A percentile compares a stretch with the other conserved stretches of the same genome.
Conservation (phyloP, 2,329 filamentous ascomycete species). For the Claviceps lovelessii region DNA sequence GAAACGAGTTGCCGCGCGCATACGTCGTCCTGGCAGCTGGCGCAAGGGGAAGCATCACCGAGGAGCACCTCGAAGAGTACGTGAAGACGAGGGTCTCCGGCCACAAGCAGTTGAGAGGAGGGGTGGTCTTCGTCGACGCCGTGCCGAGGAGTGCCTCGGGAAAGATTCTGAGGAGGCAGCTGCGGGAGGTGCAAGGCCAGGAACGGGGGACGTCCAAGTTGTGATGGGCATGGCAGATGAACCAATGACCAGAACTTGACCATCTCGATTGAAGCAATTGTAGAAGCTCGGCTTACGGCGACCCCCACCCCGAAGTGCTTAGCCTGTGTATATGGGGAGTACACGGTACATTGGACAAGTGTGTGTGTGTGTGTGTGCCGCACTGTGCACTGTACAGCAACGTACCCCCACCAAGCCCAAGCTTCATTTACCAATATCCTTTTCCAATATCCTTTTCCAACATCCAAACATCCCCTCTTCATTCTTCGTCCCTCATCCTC, state of each 20-base stretch:
- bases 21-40: slow-evolving; percentile 17
- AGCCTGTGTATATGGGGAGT: no score
- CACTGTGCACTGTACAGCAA: slow-evolving; percentile 33
- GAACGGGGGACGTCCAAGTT: no score
- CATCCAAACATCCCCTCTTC: background rate
- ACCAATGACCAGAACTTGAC: no score
- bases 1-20: slow-evolving; percentile 34
- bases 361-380: no score
- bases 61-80: slow-evolving; percentile 11
- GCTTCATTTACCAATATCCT: background rate
- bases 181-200: no score
- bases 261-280: no score
- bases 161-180: no score
- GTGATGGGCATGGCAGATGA: no score
- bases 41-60: slow-evolving; percentile 12
- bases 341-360: no score
- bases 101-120: slow-evolving; percentile 55
- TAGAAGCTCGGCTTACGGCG: no score
- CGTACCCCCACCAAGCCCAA: slow-evolving; percentile 27
- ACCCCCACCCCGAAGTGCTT: no score
- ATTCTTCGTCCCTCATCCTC: background rate
- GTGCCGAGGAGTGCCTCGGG: no score
- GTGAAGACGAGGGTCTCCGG: slow-evolving; percentile 23
- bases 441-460: background rate
- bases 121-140: slow-evolving; percentile 14